A percentile compares a stretch with the other conserved stretches of the same genome.
Conservation (phyloP, 1,139 yeast species). For the Candida sp. region DNA sequence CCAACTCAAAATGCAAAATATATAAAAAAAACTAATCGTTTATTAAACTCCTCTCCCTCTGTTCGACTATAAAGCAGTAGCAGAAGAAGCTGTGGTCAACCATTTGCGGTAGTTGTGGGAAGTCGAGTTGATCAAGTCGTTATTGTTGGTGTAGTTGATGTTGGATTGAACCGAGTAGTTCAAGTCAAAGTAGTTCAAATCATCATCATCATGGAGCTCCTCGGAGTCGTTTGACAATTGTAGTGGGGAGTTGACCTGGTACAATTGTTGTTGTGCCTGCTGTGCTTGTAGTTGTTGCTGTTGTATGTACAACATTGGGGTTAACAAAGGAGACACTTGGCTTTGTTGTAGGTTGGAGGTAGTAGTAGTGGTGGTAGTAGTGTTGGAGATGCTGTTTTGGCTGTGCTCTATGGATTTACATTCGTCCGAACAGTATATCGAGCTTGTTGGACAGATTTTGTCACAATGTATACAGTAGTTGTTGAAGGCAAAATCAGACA, state of each 20-base stretch:
- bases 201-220: conserved; percentile 16
- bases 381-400: not conserved
- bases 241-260: conserved; percentile 1
- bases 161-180: conserved; percentile 33
- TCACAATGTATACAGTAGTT: conserved; percentile 73
- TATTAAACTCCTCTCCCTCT: not conserved
- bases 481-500: conserved; percentile 57
- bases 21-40: not conserved
- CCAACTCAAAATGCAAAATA: not conserved
- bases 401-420: conserved; percentile 47
- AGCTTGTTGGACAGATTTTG: conserved; percentile 53
- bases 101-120: conserved; percentile 49
- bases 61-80: conserved; percentile 1
- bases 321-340: conserved; percentile 37
- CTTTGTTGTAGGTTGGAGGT: conserved; percentile 3
- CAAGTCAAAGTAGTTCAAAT: conserved; percentile 38
- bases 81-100: conserved; percentile 22
- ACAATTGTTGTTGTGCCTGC: conserved; percentile 1
- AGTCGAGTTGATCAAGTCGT: conserved; percentile 28
- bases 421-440: conserved; percentile 63
- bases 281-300: conserved; percentile 15
- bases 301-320: conserved; percentile 38
- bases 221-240: conserved; percentile 3
- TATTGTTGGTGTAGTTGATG: conserved; percentile 19
- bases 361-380: conserved; percentile 4